Percentiles rank a stretch among this genome's conserved stretches.
These are phyloP conservation scores for Penicillium vulpinum DNA, from an alignment of 2,329 filamentous ascomycete species.

Conservation along the genomic window DNA sequence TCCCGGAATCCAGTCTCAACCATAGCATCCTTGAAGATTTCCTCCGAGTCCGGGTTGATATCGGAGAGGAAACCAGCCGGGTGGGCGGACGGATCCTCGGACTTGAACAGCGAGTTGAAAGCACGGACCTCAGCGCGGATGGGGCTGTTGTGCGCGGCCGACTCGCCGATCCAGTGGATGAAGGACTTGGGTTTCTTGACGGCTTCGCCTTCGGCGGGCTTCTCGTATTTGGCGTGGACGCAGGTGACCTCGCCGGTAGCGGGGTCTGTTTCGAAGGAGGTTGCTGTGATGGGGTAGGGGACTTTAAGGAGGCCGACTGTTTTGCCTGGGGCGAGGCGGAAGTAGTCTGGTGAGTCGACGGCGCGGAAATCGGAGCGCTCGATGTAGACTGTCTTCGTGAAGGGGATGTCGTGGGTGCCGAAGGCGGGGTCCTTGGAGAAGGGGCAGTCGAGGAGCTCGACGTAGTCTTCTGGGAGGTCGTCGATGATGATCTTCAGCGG, in stretches of 20 bases:
- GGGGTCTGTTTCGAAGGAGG: conserved; percentile 67
- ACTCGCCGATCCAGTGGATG: conserved; percentile 86
- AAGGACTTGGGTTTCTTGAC: conserved; percentile 66
- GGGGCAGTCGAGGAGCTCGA: conserved; percentile 66
- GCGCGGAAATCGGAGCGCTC: conserved; percentile 78
- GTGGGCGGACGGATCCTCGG: conserved; percentile 74
- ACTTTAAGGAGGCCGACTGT: conserved; percentile 72
- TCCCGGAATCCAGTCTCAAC: conserved; percentile 83
- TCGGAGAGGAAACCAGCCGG: conserved; percentile 80
- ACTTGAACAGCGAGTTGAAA: conserved; percentile 82
- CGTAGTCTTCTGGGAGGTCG: conserved; percentile 68
- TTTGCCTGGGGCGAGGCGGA: conserved; percentile 74
- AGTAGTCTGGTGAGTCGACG: conserved; percentile 70
- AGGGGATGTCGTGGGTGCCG: conserved; percentile 57
- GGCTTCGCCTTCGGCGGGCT: conserved; percentile 64
- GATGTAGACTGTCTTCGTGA: conserved; percentile 81
- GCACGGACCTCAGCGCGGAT: conserved; percentile 71
- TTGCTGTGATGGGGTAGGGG: conserved; percentile 68
- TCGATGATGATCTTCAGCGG: conserved; percentile 81
- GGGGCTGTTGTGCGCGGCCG: conserved; percentile 60
- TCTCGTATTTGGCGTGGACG: conserved; percentile 68
- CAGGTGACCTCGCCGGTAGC: conserved; percentile 64
- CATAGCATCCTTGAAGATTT: conserved; percentile 74
- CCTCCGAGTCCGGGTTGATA: conserved; percentile 79
- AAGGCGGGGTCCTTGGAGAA: conserved; percentile 72